Evolutionary conservation across 2,329 filamentous ascomycete species (phyloP).

Genomic region (Aspergillus piperis): DNA sequence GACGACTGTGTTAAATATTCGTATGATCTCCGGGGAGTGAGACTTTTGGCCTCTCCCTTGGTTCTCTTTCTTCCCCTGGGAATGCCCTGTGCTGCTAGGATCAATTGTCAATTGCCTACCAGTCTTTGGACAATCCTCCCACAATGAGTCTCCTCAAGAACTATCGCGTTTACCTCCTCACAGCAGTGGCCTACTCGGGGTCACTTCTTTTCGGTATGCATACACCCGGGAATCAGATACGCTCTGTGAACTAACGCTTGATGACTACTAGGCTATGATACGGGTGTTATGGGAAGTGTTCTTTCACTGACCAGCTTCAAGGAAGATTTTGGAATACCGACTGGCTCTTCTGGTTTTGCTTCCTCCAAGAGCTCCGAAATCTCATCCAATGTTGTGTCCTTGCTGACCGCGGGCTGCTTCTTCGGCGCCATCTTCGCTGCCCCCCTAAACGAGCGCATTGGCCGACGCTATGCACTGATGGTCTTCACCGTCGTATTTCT

Average conservation of each 20-base stretch:
- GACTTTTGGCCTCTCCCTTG: background rate
- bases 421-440: conserved; percentile 42
- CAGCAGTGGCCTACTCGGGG: conserved; percentile 47
- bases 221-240: background rate
- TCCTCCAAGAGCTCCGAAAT: conserved; percentile 37
- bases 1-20: background rate
- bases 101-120: background rate
- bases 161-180: conserved; percentile 48
- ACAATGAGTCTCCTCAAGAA: conserved; percentile 42
- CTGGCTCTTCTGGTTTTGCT: conserved; percentile 34
- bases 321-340: conserved; percentile 42
- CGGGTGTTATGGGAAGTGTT: conserved; percentile 46
- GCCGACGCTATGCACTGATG: conserved; percentile 40
- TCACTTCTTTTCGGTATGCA: conserved; percentile 46
- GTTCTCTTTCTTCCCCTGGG: background rate
- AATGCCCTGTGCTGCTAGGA: conserved; percentile 6
- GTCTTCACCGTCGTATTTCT: conserved; percentile 36
- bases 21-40: background rate
- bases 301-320: conserved; percentile 45
- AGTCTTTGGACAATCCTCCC: conserved; percentile 6
- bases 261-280: conserved; percentile 41
- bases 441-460: conserved; percentile 38
- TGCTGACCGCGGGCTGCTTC: conserved; percentile 43
- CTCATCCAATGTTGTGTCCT: conserved; percentile 41
- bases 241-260: background rate